Conservation (phyloP, 108 stramenopile genomes). For the Epithemia pelagica region DNA sequence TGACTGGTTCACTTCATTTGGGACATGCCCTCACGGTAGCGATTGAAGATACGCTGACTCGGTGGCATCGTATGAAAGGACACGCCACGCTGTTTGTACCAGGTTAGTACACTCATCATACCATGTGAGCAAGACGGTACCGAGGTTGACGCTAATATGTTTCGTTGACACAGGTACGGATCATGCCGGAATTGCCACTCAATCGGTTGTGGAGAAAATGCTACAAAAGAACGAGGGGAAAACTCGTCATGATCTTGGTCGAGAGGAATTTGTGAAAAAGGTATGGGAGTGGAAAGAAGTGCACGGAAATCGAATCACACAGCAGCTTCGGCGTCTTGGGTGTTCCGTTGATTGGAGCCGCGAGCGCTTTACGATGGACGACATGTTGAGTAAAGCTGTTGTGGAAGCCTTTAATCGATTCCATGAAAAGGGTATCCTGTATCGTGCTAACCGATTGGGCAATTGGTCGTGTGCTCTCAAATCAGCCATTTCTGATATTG, state of each 20-base stretch:
- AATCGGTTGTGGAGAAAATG: constrained; percentile 98
- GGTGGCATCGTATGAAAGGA: constrained; percentile 99
- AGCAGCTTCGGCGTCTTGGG: constrained; percentile 87
- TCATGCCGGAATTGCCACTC: constrained; percentile 99
- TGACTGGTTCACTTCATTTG: constrained; percentile 95
- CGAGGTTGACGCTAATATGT: constrained; percentile 3
- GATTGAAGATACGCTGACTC: constrained; percentile 94
- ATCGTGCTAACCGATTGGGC: constrained; percentile 89
- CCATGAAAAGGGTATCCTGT: constrained; percentile 94
- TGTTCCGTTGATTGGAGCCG: constrained; percentile 93
- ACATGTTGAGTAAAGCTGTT: constrained; percentile 88
- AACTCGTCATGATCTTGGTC: constrained; percentile 95
- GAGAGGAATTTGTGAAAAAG: constrained; percentile 90
- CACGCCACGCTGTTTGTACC: constrained; percentile 97
- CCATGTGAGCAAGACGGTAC: no score
- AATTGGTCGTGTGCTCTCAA: constrained; percentile 98
- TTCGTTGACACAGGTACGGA: constrained; percentile 86
- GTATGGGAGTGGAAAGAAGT: constrained; percentile 99
- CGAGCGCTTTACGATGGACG: constrained; percentile 99
- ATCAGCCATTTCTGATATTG: constrained; percentile 98
- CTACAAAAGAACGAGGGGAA: constrained; percentile 87
- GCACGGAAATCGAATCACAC: constrained; percentile 89
- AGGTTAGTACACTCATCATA: constrained; percentile 39
- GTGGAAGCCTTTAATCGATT: constrained; percentile 89
- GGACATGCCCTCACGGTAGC: constrained; percentile 98